Evolutionary conservation across 352 stramenopile species (phyloP), one percentile per base, ranked within the genome.

Genomic region (Halophytophthora polymorphica): DNA sequence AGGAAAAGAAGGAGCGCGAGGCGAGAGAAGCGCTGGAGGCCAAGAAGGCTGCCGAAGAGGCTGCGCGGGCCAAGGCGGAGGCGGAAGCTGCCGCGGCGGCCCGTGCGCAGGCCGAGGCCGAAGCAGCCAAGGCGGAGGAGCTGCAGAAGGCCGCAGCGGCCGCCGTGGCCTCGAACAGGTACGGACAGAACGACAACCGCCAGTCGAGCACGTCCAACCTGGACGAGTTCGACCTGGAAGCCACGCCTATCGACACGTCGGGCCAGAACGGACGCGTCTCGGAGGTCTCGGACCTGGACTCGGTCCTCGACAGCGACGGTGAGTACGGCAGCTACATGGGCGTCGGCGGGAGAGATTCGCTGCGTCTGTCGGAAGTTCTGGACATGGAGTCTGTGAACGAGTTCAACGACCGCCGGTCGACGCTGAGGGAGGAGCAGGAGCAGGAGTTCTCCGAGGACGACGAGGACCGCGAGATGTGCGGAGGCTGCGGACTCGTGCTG

Each of bases 281-380:
- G 0, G 77, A 86, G 45, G 57, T 71, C 17, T 88, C 78, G 37
- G 82, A 90, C 37, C 62, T 92, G 31, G 77, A 77, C 25, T 84
- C 68, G 13, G 46, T 81, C 38, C 64, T 80, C 37, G 61, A 55
- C 22, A 69, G 67, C 39, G 77, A 90, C 18, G 80, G 86, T 43
- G 77, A 70, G 21, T 90, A 82, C 36, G 67, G 79, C 29, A 81
- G 71, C 63, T 72, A 72, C 44, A 72, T 72, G 64, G 59, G 44
- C 8, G 77, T 38, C 37, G 74, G 60, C 40, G 54, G 77, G 45
- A 72, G 77, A 17, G 81, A 91, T 41, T 89, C 81, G 31, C 45
- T 89, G 55, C 77, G 81, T 2, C 66, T 91, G 29, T 89, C 77
- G n/a, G 73, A 89, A 49, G 81, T 91, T 38, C 74, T 91, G 39